phyloP scores from a whole-genome alignment of 306 rosid genomes.

The Sindora glabra region DNA sequence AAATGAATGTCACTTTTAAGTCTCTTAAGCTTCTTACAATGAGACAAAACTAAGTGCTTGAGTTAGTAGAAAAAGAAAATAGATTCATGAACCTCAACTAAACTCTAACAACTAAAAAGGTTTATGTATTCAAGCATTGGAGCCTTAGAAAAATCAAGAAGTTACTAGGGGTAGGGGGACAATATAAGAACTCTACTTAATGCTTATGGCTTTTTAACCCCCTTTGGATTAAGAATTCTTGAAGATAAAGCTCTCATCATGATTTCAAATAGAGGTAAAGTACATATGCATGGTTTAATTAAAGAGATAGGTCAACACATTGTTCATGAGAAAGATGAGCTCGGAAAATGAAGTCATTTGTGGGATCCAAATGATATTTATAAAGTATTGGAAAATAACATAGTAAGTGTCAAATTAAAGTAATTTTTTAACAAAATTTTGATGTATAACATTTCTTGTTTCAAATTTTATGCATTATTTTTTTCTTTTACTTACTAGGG shows the following conservation, averaged over 20 bases:
- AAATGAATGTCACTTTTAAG: constrained; percentile 5
- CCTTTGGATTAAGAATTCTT: neutral
- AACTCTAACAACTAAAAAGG: neutral
- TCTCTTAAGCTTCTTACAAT: constrained; percentile 6
- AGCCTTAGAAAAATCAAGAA: neutral
- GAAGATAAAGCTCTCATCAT: constrained; percentile 5
- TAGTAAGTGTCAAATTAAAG: neutral
- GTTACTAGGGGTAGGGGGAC: too few species aligned
- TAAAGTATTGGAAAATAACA: neutral
- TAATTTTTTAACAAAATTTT: neutral
- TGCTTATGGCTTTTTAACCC: neutral
- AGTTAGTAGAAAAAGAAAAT: neutral
- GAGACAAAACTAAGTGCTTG: neutral
- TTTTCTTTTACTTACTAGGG: neutral
- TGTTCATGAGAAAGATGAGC: neutral
- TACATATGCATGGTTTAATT: constrained; percentile 23
- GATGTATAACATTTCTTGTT: too few species aligned
- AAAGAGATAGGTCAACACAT: constrained; percentile 8
- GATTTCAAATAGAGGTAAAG: neutral
- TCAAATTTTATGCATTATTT: too few species aligned
- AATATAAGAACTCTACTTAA: neutral
- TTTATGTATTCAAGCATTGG: neutral
- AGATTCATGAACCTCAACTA: constrained; percentile 5
- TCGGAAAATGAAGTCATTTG: neutral
- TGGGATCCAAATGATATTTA: neutral